Conservation (phyloP, 345 rosid genomes). For the Gossypium herbaceum region DNA sequence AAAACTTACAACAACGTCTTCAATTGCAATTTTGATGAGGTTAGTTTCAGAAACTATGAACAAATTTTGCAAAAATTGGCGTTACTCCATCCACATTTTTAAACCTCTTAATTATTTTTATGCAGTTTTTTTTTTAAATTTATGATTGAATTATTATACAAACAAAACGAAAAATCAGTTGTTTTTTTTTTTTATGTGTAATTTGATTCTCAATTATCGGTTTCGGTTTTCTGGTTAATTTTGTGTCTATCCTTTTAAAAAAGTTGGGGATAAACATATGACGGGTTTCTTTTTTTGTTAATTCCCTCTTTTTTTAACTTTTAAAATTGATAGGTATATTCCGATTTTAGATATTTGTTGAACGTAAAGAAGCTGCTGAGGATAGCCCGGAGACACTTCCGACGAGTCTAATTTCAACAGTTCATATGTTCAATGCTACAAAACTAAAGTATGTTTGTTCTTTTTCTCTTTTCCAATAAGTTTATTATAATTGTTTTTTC, state of each 20-base stretch:
- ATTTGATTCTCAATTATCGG: background rate
- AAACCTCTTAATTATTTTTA: background rate
- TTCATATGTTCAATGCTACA: background rate
- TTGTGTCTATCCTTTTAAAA: background rate
- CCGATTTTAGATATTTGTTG: background rate
- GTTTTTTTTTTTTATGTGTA: background rate
- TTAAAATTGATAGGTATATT: background rate
- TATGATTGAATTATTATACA: background rate
- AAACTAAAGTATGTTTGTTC: background rate
- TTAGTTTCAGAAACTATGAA: constrained; percentile 6
- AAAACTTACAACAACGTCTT: background rate
- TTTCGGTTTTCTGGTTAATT: constrained; percentile 8
- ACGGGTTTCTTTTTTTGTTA: background rate
- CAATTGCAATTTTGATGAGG: background rate
- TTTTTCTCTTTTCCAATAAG: background rate
- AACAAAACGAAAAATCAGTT: constrained; percentile 3
- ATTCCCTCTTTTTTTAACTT: background rate
- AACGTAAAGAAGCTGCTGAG: background rate
- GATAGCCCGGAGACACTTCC: constrained; percentile 15
- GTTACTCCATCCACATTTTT: constrained; percentile 33
- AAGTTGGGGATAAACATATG: background rate
- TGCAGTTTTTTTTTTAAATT: background rate
- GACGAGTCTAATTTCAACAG: constrained; percentile 18
- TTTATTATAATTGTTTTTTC: background rate
- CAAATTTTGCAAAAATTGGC: constrained; percentile 31